Base-by-base conservation (phyloP, 305 asterid species). In the Galium porrigens region DNA sequence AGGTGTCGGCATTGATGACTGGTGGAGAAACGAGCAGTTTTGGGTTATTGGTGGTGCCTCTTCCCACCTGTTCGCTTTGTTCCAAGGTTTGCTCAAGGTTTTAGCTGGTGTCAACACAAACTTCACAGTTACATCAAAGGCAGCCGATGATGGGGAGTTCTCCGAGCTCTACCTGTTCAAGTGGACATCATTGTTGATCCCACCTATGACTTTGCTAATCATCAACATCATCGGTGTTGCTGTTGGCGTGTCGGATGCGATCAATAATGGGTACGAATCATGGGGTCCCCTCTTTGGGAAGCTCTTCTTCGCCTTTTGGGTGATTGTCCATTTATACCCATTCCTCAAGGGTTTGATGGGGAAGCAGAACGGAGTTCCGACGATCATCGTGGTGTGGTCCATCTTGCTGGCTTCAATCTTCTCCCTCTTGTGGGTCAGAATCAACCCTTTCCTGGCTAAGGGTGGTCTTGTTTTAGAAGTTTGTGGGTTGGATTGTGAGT, bases 21-120 rank as follows among this genome's bases (percentile, higher is more conserved):
- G 72, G 86, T 88, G 97, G 97, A 91, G 98, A 76, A 91, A 91
- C 62, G 98, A 91, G 87, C 98, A 91, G 82, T 91, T 91, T 75
- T 91, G 98, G 98, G 98, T 91, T 61, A 91, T 91, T 5, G 98
- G 98, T 55, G 98, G 96, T 0, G 94, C 75, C 51, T 91, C 98
- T 0, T 65, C 98, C 1, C 98, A 91, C 73, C 77, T 91, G 52
- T 91, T 91, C 53, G 98, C 98, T 49, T 83, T 91, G 46, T 32
- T 86, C 61, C 98, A 91, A 78, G 98, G 98, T 72, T 91, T 91
- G 36, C 94, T 91, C 58, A 91, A 88, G 75, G 95, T 88, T 49
- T 64, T 88, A 53, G 95, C 84, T 34, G 96, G 97, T 57, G 95
- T 91, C 25, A 80, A 75, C 88, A 91, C 98, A 2, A 86, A 86